Conservation (phyloP, 225 moss, liverwort and hornwort genomes). For the Physcomitrellopsis africana region DNA sequence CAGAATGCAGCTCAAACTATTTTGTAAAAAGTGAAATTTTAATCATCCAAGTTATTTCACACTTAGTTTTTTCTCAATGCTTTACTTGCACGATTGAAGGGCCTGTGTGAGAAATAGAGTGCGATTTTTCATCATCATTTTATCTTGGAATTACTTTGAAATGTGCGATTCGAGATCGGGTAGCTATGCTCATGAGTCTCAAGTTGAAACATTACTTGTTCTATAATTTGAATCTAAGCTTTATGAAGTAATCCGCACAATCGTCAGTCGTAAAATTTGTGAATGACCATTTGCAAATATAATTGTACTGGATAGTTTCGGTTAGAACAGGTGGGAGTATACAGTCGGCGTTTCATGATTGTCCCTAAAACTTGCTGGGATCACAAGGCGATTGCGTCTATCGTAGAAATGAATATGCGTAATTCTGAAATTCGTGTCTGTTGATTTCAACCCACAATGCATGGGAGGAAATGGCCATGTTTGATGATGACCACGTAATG, state of each 20-base stretch:
- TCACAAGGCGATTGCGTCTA: not conserved
- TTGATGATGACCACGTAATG: not conserved
- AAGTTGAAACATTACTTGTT: not conserved
- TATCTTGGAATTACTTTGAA: not conserved
- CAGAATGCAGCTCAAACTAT: not conserved
- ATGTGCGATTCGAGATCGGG: constrained; percentile 2
- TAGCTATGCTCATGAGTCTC: not conserved
- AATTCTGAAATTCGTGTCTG: not conserved
- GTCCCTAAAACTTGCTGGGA: not conserved
- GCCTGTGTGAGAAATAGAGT: not conserved
- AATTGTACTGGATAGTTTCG: not conserved
- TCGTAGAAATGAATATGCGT: not conserved
- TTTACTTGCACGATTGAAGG: not conserved
- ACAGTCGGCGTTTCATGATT: not conserved
- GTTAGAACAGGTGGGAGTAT: not conserved
- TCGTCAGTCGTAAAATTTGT: not conserved
- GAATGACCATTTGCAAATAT: not conserved
- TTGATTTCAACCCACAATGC: not conserved
- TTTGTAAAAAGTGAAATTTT: not conserved
- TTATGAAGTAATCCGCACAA: not conserved
- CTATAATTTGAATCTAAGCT: not conserved
- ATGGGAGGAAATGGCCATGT: not conserved
- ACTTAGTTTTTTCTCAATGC: not conserved
- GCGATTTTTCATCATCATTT: too few species aligned
- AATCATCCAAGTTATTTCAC: not conserved